Conservation (phyloP, 768 basidiomycete genomes). For the Lenzites betulinus region DNA sequence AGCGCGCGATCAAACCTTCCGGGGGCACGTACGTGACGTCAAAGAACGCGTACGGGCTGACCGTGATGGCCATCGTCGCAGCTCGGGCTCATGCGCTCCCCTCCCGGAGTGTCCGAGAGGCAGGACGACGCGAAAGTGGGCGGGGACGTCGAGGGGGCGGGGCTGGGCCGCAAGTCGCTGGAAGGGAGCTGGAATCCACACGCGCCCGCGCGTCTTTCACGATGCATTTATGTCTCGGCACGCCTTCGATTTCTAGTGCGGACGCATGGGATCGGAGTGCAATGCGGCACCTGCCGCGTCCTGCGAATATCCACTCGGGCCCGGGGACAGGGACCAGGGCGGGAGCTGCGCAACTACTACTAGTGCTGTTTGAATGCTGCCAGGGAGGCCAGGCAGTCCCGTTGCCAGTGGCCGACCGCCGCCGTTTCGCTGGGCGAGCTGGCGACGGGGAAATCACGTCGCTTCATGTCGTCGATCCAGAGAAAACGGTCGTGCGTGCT, state of each 20-base stretch:
- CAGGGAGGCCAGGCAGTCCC: too few species aligned
- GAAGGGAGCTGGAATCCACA: too few species aligned
- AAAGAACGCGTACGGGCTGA: slow-evolving; percentile 8
- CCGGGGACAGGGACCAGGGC: neutral
- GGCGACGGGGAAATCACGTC: too few species aligned
- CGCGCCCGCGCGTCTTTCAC: neutral
- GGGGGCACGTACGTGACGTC: slow-evolving; percentile 6
- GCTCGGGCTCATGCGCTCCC: neutral
- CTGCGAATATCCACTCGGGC: neutral
- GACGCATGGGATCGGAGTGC: slow-evolving; percentile 8
- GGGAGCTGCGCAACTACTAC: too few species aligned
- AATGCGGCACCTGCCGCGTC: slow-evolving; percentile 1
- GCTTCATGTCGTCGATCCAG: too few species aligned
- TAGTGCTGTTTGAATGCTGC: too few species aligned
- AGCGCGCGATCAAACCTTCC: neutral
- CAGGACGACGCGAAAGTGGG: neutral
- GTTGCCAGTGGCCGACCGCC: too few species aligned
- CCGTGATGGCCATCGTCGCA: slow-evolving; percentile 6
- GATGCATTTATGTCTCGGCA: neutral
- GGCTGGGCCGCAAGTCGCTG: neutral
- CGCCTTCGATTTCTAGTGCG: slow-evolving; percentile 5
- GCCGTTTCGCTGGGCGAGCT: too few species aligned
- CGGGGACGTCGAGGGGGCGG: neutral
- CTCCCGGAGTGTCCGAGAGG: neutral
- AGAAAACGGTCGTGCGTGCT: too few species aligned